Conservation (phyloP, 495 filamentous ascomycete species). For the Amorphotheca resinae region DNA sequence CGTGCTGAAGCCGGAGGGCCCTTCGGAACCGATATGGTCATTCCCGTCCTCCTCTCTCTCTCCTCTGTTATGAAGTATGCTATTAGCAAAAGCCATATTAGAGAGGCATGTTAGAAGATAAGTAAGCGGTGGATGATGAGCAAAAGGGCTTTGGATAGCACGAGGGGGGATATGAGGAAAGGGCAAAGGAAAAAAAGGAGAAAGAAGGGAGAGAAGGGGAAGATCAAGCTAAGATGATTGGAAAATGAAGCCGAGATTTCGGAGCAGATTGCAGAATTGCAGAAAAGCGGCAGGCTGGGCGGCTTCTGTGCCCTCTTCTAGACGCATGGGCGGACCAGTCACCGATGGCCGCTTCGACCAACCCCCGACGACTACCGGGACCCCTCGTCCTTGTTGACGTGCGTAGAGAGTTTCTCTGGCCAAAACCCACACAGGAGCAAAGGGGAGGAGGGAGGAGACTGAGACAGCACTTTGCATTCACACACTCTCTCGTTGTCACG, state of each 20-base stretch:
- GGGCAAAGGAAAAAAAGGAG: background rate
- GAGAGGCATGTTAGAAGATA: background rate
- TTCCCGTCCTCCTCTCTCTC: constrained; percentile 45
- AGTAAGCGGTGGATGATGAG: too few relatives aligned
- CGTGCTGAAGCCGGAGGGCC: constrained; percentile 74
- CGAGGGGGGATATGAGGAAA: too few relatives aligned
- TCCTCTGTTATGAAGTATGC: constrained; percentile 20
- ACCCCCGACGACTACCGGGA: constrained; percentile 9
- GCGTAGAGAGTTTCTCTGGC: background rate
- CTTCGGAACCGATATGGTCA: constrained; percentile 70
- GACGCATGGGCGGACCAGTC: constrained; percentile 8
- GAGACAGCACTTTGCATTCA: background rate
- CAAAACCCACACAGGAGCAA: constrained; percentile 9
- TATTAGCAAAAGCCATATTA: constrained; percentile 16
- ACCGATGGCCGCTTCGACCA: constrained; percentile 21
- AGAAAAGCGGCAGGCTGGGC: constrained; percentile 7
- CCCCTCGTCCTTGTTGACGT: constrained; percentile 21
- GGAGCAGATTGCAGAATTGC: constrained; percentile 4
- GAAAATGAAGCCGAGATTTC: background rate
- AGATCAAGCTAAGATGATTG: background rate
- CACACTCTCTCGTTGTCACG: too few relatives aligned
- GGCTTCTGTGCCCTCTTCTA: constrained; percentile 3
- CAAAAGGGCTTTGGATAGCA: too few relatives aligned
- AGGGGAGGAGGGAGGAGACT: constrained; percentile 1
- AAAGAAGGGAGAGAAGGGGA: background rate